Evolutionary conservation across 2,329 filamentous ascomycete genomes (phyloP), one percentile per base, ranked within the genome.

Genomic region (Emergomyces pasteurianus): DNA sequence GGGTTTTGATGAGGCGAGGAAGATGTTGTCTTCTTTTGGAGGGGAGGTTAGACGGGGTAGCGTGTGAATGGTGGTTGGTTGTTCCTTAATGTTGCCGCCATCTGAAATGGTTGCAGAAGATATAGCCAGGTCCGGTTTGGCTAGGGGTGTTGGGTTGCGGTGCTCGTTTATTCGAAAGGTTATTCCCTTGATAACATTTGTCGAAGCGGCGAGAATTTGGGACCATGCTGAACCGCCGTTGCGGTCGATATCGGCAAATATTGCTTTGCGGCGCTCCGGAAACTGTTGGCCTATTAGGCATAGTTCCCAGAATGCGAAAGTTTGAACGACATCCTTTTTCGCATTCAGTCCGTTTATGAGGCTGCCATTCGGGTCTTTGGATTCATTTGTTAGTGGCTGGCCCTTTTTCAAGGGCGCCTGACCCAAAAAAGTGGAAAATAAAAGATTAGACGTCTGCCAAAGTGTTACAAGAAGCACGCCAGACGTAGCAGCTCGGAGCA

Each of bases 301-400:
- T 34, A 96, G 79, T 70, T 97, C 92, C 92, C 92, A 96, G 73
- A 95, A 88, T 18, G 92, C 92, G 72, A 95, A 95, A 0, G 85
- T 82, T 82, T 84, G 86, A 63, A 89, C 85, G 10, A 89, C 80
- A 9, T 89, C 80, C 72, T 92, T 94, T 75, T 91, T 94, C 65
- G 87, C 87, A 71, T 86, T 92, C 53, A 97, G 74, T 0, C 92
- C 92, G 61, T 86, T 90, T 56, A 97, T 73, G 34, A 97, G 79
- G 70, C 89, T 96, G 42, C 90, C 91, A 69, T 96, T 97, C 0
- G 92, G 90, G 72, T 96, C 92, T 70, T 89, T 94, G 18, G 90
- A 89, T 66, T 92, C 89, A 21, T 83, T 82, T 0, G 90, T 96
- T 60, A 97, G 81, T 3, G 92, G 91, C 68, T 86, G 83, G n/a